Percentiles rank a stretch among this genome's conserved stretches.
Conservation (phyloP, 2,329 filamentous ascomycete species). For the Alternaria postmessia region DNA sequence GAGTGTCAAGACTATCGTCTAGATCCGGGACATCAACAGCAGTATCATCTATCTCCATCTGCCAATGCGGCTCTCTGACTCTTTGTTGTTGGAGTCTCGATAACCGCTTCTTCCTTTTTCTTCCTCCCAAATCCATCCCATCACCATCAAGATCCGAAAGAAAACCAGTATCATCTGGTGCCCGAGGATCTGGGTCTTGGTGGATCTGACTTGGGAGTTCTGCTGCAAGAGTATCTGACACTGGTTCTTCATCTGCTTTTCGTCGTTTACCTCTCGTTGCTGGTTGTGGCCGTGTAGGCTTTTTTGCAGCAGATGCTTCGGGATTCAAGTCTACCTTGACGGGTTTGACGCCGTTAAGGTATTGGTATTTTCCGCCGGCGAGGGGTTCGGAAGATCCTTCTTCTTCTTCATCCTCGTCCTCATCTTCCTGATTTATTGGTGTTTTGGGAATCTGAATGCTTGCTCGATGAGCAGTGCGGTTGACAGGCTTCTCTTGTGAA, state of each 20-base stretch:
- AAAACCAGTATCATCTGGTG: slow-evolving; percentile 12
- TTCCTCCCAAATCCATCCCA: background rate
- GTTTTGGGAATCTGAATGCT: slow-evolving; percentile 8
- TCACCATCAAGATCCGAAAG: slow-evolving; percentile 11
- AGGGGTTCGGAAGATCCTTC: slow-evolving; percentile 8
- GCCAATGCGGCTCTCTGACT: slow-evolving; percentile 12
- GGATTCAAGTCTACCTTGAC: slow-evolving; percentile 14
- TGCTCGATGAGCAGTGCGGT: background rate
- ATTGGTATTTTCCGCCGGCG: slow-evolving; percentile 14
- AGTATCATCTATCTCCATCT: background rate
- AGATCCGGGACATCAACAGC: background rate
- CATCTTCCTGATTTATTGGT: background rate
- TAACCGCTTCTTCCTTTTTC: slow-evolving; percentile 4
- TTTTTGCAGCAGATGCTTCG: slow-evolving; percentile 2
- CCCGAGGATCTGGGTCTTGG: slow-evolving; percentile 7
- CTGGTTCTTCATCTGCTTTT: background rate
- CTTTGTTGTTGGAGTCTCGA: slow-evolving; percentile 4
- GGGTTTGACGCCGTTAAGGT: slow-evolving; percentile 6
- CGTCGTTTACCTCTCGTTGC: slow-evolving; percentile 9
- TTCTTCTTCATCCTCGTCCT: slow-evolving; percentile 9
- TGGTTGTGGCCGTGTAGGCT: background rate
- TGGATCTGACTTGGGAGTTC: slow-evolving; percentile 1
- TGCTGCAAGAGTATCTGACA: background rate
- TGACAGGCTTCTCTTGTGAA: background rate
- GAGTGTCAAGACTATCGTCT: background rate